These are phyloP conservation scores for Naegleria lovaniensis DNA, from an alignment of 208 protist species.

Conservation along the genomic window DNA sequence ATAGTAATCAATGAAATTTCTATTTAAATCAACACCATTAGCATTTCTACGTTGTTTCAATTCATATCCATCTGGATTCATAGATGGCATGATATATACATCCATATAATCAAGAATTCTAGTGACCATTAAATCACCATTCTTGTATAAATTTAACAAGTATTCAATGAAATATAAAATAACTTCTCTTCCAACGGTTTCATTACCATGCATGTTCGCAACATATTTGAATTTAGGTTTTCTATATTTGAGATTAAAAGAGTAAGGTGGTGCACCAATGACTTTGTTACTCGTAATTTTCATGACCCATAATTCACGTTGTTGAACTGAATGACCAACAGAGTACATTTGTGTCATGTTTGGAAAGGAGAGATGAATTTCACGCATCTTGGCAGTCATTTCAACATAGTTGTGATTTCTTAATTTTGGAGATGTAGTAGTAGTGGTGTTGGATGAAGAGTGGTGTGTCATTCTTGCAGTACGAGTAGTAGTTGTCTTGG, in stretches of 20 bases:
- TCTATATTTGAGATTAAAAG: neutral
- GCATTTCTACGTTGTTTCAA: neutral
- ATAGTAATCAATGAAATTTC: slow-evolving; percentile 17
- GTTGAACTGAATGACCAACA: neutral
- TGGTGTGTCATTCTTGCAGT: too few relatives aligned
- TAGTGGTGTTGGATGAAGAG: too few relatives aligned
- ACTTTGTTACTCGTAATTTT: neutral
- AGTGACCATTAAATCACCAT: neutral
- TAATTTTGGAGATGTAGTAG: too few relatives aligned
- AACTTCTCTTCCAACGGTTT: slow-evolving; percentile 27
- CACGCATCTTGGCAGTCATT: neutral
- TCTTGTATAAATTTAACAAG: neutral
- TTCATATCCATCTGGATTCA: slow-evolving; percentile 28
- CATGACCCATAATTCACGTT: neutral
- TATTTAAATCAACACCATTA: slow-evolving; percentile 27
- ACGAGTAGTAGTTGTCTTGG: too few relatives aligned
- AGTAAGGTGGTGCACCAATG: neutral
- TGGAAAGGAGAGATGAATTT: neutral
- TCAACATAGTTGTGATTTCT: slow-evolving; percentile 24
- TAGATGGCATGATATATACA: slow-evolving; percentile 22
- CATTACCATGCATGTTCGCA: slow-evolving; percentile 26
- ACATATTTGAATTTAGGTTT: slow-evolving; percentile 16
- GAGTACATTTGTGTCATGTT: neutral
- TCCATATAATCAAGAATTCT: neutral
- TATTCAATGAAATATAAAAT: slow-evolving; percentile 14